Base-by-base conservation (phyloP, 1,284 basidiomycete genomes). In the Boletus mariae region DNA sequence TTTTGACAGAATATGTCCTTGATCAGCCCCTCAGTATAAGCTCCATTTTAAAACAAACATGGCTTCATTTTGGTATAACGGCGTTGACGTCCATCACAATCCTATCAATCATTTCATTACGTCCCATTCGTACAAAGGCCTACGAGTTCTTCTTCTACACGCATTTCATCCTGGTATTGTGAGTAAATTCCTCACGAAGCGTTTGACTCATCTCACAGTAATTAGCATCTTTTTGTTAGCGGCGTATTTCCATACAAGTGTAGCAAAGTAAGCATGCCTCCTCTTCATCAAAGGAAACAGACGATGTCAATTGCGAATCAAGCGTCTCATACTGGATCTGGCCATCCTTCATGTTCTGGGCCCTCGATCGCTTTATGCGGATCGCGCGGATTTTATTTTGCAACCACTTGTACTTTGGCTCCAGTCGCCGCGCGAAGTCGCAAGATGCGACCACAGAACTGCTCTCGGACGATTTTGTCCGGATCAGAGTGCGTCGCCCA, bases 301-400 rank as follows among this genome's bases (percentile, higher is more conserved):
- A 13, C 5, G 26, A 28, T 49, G 54, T 52, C 53, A 11, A 13
- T 17, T 9, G 1, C 25, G 28, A 17, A 40, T 49, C 1, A 9
- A 59, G 60, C 15, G 59, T 63, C 23, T 56, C 63, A 3, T 57
- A 69, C 54, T 79, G 77, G 57, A 61, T 80, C 28, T 82, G 80
- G 80, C 82, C 84, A 4, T 73, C 76, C 1, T 75, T 85, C 67
- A 68, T 85, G 58, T 64, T 87, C 32, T 90, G 85, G 85, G 83
- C 72, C 0, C 64, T 85, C 45, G 87, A 89, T 64, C 79, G 85
- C 26, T 52, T 78, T 37, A 59, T 84, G 51, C 80, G 84, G 12
- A 23, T 76, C 15, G 54, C 74, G 10, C 79, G 83, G 15, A 64
- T 86, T 6, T 57, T 81, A 45, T 56, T 76, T 34, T 75, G 76